These are phyloP conservation scores for Dendrothele bispora DNA, from an alignment of 768 basidiomycete species.

Conservation along the genomic window DNA sequence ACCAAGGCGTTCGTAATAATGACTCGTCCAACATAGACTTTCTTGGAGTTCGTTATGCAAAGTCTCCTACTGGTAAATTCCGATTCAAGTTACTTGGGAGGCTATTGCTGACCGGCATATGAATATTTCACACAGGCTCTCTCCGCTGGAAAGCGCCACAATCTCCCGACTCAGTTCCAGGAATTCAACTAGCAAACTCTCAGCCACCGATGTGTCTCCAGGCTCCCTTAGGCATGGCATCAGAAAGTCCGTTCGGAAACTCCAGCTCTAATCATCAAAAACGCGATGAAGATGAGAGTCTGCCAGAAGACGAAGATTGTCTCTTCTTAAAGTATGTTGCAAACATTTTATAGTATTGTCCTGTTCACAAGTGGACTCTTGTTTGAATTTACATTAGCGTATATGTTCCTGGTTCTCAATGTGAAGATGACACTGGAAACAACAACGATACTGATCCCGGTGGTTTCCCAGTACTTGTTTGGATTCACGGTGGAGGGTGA, in stretches of 20 bases:
- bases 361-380: background rate
- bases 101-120: background rate
- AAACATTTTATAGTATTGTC: background rate
- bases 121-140: slow-evolving; percentile 2
- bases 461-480: slow-evolving; percentile 43
- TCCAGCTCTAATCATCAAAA: background rate
- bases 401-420: slow-evolving; percentile 7
- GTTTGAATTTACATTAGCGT: slow-evolving; percentile 3
- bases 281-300: slow-evolving; percentile 16
- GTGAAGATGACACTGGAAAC: too few species aligned
- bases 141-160: slow-evolving; percentile 11
- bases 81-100: too few species aligned
- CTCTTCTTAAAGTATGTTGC: slow-evolving; percentile 28
- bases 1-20: slow-evolving; percentile 21
- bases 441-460: background rate
- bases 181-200: slow-evolving; percentile 5
- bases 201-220: slow-evolving; percentile 6
- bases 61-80: slow-evolving; percentile 33
- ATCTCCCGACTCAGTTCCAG: background rate
- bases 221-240: too few species aligned
- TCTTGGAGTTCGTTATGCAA: slow-evolving; percentile 35
- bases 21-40: slow-evolving; percentile 18
- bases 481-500: slow-evolving; percentile 40
- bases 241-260: background rate
- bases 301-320: slow-evolving; percentile 33